These are phyloP conservation scores for Fistulinella cinereoalba DNA, from an alignment of 1,284 basidiomycete genomes.

Conservation along the genomic window DNA sequence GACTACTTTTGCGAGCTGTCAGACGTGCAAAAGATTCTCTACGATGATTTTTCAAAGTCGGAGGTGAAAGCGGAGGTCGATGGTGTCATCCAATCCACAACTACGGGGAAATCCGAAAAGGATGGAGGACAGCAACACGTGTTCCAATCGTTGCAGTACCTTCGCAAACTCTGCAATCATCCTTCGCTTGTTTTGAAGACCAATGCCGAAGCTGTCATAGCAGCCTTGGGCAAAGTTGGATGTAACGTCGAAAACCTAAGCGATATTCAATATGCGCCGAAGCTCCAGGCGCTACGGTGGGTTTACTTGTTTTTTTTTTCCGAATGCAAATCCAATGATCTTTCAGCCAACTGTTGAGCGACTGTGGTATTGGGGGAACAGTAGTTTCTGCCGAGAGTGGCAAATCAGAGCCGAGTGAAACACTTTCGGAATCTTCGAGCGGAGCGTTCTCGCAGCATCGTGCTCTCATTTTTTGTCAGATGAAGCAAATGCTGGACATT, in stretches of 20 bases:
- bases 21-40: constrained; percentile 88
- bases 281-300: constrained; percentile 86
- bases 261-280: constrained; percentile 92
- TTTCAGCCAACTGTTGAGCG: constrained; percentile 83
- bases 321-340: background rate
- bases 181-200: constrained; percentile 85
- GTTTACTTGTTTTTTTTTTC: too few species aligned
- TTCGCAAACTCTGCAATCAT: constrained; percentile 98
- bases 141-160: constrained; percentile 95
- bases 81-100: constrained; percentile 52
- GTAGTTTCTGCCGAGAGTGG: constrained; percentile 45
- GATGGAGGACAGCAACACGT: constrained; percentile 74
- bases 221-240: constrained; percentile 61
- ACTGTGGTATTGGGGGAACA: constrained; percentile 88
- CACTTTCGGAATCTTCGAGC: constrained; percentile 48
- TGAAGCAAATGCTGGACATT: constrained; percentile 98
- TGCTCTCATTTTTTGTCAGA: constrained; percentile 98
- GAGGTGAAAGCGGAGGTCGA: constrained; percentile 67
- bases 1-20: constrained; percentile 99
- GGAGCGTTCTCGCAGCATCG: constrained; percentile 89
- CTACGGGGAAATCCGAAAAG: constrained; percentile 39
- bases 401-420: constrained; percentile 64
- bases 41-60: constrained; percentile 90
- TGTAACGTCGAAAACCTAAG: constrained; percentile 48
- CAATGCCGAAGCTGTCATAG: constrained; percentile 55